These are phyloP conservation scores for Pyrenophora tritici-repentis DNA, from an alignment of 2,329 filamentous ascomycete species.

Conservation along the genomic window DNA sequence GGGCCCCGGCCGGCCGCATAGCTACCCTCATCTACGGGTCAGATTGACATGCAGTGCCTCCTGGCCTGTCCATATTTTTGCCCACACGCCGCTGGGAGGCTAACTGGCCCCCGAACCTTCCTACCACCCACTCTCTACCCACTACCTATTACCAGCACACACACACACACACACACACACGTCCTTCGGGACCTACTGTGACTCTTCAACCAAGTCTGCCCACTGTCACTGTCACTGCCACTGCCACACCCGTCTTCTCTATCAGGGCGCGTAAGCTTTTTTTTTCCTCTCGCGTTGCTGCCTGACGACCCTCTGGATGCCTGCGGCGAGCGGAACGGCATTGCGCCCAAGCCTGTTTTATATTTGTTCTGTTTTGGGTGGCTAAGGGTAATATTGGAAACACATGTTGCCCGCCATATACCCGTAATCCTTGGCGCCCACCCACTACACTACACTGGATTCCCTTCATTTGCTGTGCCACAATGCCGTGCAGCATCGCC, in stretches of 20 bases:
- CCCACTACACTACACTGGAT: slow-evolving; percentile 5
- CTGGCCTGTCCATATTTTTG: slow-evolving; percentile 13
- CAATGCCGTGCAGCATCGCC: slow-evolving; percentile 15
- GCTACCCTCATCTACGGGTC: slow-evolving; percentile 36
- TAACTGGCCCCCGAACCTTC: slow-evolving; percentile 16
- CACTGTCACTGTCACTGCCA: too few species aligned
- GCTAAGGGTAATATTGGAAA: slow-evolving; percentile 13
- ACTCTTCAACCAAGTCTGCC: too few species aligned
- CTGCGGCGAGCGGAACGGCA: not conserved
- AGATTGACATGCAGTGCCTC: slow-evolving; percentile 30
- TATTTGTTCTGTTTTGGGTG: slow-evolving; percentile 14
- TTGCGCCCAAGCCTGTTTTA: slow-evolving; percentile 9
- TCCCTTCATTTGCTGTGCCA: slow-evolving; percentile 28
- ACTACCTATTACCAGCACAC: not conserved
- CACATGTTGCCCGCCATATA: slow-evolving; percentile 26
- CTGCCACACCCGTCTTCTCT: too few species aligned
- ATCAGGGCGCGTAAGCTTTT: not conserved
- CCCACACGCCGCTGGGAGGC: slow-evolving; percentile 23
- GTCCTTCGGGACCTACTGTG: too few species aligned
- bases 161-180: too few species aligned
- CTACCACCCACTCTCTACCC: slow-evolving; percentile 13
- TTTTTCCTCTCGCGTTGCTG: not conserved
- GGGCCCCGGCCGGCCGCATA: slow-evolving; percentile 26
- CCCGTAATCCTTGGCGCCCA: slow-evolving; percentile 25
- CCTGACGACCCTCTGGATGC: not conserved